Evolutionary conservation across 306 rosid species (phyloP).

Genomic region (Nissolia schottii): DNA sequence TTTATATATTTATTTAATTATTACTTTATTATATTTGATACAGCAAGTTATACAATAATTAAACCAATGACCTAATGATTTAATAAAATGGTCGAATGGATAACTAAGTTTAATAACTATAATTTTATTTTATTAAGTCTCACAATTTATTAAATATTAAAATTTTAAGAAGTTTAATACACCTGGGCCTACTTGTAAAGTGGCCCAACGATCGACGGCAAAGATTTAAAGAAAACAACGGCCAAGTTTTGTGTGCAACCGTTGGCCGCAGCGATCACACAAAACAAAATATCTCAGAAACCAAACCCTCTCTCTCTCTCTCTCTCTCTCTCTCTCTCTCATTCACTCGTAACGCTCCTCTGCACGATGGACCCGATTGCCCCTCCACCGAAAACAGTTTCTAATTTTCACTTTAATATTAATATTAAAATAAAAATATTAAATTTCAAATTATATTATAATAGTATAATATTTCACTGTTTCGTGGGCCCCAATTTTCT

Average conservation of each 20-base stretch:
- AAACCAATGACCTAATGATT: too few species aligned
- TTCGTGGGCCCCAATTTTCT: slow-evolving; percentile 24
- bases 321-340: background rate
- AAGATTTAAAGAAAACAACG: background rate
- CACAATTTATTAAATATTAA: too few species aligned
- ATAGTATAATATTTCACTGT: too few species aligned
- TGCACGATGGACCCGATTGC: slow-evolving; percentile 5
- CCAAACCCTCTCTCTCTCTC: background rate
- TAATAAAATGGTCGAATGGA: too few species aligned
- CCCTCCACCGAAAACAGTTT: background rate
- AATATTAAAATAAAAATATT: too few species aligned
- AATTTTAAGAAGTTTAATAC: too few species aligned
- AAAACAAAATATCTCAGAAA: slow-evolving; percentile 17
- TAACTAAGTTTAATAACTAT: too few species aligned
- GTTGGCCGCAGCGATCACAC: background rate
- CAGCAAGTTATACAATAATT: too few species aligned
- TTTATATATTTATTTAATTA: too few species aligned
- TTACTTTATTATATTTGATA: too few species aligned
- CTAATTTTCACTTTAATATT: background rate
- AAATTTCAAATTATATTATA: background rate
- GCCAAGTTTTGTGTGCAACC: background rate
- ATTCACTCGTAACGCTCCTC: background rate
- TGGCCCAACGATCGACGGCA: too few species aligned
- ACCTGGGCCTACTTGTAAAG: background rate
- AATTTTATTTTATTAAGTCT: too few species aligned